Evolutionary conservation across 2,329 filamentous ascomycete genomes (phyloP).

Genomic region (Calonectria hawksworthii): DNA sequence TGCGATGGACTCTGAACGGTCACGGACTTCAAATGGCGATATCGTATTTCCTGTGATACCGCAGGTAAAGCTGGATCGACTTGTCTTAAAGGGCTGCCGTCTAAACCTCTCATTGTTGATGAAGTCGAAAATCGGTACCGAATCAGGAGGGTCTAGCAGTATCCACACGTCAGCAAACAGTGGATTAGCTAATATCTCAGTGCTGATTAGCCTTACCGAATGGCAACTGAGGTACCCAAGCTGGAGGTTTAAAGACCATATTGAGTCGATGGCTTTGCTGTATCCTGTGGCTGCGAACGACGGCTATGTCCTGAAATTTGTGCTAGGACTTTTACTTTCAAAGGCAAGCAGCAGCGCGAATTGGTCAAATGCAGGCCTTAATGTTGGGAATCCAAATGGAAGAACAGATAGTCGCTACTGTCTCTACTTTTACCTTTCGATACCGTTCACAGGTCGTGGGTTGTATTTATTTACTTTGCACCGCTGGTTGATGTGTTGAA

Average conservation of each 20-base stretch:
- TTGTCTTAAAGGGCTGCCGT: constrained; percentile 71
- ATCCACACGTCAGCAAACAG: not conserved
- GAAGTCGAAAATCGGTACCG: constrained; percentile 81
- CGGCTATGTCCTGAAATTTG: not conserved
- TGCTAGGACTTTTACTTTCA: not conserved
- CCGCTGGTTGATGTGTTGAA: not conserved
- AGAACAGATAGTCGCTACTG: not conserved
- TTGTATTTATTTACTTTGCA: not conserved
- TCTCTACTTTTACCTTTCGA: not conserved
- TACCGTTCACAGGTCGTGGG: not conserved
- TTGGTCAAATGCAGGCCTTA: not conserved
- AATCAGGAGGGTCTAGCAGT: constrained; percentile 67
- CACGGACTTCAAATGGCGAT: constrained; percentile 72
- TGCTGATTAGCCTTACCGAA: not conserved
- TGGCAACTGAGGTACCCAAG: not conserved
- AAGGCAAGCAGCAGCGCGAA: not conserved
- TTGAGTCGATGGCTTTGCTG: not conserved
- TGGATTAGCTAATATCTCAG: not conserved
- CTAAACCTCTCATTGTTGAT: constrained; percentile 81
- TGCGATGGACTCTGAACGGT: constrained; percentile 77
- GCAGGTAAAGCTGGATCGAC: constrained; percentile 80
- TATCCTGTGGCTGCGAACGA: not conserved
- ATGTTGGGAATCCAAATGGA: not conserved
- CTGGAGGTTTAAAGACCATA: constrained; percentile 3
- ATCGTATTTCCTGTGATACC: constrained; percentile 79